Conservation (phyloP, 1,284 basidiomycete genomes). For the Schizopora paradoxa region DNA sequence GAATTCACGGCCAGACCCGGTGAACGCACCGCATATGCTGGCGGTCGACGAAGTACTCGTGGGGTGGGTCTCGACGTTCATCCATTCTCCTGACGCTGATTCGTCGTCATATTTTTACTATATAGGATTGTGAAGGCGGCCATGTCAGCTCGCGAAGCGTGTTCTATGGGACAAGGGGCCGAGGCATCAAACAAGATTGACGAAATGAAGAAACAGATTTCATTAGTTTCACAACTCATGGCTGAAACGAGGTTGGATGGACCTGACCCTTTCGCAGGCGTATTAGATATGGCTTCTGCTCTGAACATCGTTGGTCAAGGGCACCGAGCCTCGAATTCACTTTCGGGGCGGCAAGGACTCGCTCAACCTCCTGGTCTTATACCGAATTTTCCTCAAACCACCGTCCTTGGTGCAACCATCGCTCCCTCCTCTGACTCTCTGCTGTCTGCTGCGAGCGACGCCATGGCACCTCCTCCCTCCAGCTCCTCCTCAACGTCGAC, state of each 20-base stretch:
- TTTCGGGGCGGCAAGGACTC: conserved; percentile 8
- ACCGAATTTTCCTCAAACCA: conserved; percentile 12
- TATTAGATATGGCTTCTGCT: background rate
- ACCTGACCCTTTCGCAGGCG: conserved; percentile 11
- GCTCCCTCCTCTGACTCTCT: conserved; percentile 9
- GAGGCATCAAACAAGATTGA: conserved; percentile 43
- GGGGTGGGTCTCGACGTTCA: conserved; percentile 31
- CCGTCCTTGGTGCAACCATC: conserved; percentile 2
- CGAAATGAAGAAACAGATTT: conserved; percentile 42
- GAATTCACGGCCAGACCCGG: conserved; percentile 13
- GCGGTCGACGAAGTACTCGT: conserved; percentile 36
- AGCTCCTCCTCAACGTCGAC: conserved; percentile 8
- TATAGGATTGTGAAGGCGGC: conserved; percentile 45
- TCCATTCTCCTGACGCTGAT: conserved; percentile 10
- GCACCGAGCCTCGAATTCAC: conserved; percentile 13
- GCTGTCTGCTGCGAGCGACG: background rate
- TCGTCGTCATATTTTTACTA: conserved; percentile 8
- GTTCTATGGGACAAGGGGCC: conserved; percentile 39
- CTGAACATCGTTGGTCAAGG: background rate
- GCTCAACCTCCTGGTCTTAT: conserved; percentile 10
- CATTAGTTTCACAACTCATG: conserved; percentile 44
- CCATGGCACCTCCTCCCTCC: conserved; percentile 6
- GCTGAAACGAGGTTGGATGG: conserved; percentile 40
- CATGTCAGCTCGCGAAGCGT: conserved; percentile 42
- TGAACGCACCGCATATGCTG: conserved; percentile 32